phyloP scores from a whole-genome alignment of 805 yeast species.

The Saccharomycopsis schoenii region DNA sequence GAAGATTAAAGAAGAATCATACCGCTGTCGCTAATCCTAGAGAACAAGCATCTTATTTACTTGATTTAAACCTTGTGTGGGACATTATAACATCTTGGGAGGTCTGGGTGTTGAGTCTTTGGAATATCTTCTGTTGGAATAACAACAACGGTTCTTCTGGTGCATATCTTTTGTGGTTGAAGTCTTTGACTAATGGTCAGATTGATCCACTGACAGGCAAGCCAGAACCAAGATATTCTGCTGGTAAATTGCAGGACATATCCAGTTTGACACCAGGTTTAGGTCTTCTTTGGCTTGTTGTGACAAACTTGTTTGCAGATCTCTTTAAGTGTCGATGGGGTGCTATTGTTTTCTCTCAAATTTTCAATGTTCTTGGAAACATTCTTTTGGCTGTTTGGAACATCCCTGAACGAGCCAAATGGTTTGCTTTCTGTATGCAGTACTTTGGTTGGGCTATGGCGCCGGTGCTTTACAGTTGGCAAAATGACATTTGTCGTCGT shows the following conservation, averaged over 20 bases:
- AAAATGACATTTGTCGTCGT: constrained; percentile 46
- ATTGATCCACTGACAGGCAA: neutral
- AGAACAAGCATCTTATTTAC: constrained; percentile 21
- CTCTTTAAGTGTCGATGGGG: constrained; percentile 40
- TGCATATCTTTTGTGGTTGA: constrained; percentile 53
- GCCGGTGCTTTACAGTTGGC: constrained; percentile 50
- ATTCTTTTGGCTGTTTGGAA: constrained; percentile 50
- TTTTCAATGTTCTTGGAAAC: constrained; percentile 45
- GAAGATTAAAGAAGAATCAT: constrained; percentile 26
- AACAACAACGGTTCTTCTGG: constrained; percentile 48
- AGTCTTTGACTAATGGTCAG: constrained; percentile 26
- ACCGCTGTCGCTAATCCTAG: constrained; percentile 4
- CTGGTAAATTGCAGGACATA: constrained; percentile 37
- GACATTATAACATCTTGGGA: constrained; percentile 42
- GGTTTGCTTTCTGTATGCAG: constrained; percentile 54
- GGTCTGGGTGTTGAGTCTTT: constrained; percentile 44
- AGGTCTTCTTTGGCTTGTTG: constrained; percentile 38
- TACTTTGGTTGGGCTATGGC: constrained; percentile 58
- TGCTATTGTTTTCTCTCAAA: constrained; percentile 39
- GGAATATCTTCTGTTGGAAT: constrained; percentile 55
- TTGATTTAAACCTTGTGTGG: constrained; percentile 38
- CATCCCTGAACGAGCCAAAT: constrained; percentile 45
- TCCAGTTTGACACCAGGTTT: constrained; percentile 49
- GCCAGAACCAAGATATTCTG: constrained; percentile 27
- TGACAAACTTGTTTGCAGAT: constrained; percentile 40